A percentile compares a stretch with the other conserved stretches of the same genome.
phyloP scores from a whole-genome alignment of 768 basidiomycete species.

The Amanita subjunquillea region DNA sequence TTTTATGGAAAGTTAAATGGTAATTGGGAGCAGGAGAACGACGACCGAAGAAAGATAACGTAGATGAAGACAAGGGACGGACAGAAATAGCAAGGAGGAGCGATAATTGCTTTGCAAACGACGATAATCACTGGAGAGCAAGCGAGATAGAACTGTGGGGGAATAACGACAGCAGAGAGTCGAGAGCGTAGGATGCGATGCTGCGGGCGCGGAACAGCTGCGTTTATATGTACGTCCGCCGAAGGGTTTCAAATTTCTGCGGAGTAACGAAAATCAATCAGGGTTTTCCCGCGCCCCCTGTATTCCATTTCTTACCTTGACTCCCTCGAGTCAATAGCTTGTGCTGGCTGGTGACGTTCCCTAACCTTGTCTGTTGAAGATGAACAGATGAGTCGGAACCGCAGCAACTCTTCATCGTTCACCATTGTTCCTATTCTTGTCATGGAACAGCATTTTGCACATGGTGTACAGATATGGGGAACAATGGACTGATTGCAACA shows the following conservation, averaged over 20 bases:
- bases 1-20: background rate
- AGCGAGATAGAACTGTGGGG: slow-evolving; percentile 21
- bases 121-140: slow-evolving; percentile 28
- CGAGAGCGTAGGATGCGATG: slow-evolving; percentile 10
- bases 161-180: slow-evolving; percentile 20
- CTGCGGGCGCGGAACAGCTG: slow-evolving; percentile 7
- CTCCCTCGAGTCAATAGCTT: slow-evolving; percentile 1
- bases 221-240: slow-evolving; percentile 9
- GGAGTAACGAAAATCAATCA: slow-evolving; percentile 19
- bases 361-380: background rate
- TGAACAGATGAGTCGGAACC: background rate
- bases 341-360: background rate
- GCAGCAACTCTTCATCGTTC: background rate
- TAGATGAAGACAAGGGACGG: slow-evolving; percentile 9
- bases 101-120: slow-evolving; percentile 25
- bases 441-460: background rate
- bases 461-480: slow-evolving; percentile 13
- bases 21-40: slow-evolving; percentile 6
- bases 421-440: slow-evolving; percentile 2
- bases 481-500: slow-evolving; percentile 17
- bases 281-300: slow-evolving; percentile 26
- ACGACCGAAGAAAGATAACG: slow-evolving; percentile 4
- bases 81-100: slow-evolving; percentile 18
- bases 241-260: slow-evolving; percentile 25
- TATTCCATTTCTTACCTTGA: background rate